Percentiles rank a stretch among this genome's conserved stretches.
Conservation (phyloP, 306 rosid species). For the Abrus precatorius region DNA sequence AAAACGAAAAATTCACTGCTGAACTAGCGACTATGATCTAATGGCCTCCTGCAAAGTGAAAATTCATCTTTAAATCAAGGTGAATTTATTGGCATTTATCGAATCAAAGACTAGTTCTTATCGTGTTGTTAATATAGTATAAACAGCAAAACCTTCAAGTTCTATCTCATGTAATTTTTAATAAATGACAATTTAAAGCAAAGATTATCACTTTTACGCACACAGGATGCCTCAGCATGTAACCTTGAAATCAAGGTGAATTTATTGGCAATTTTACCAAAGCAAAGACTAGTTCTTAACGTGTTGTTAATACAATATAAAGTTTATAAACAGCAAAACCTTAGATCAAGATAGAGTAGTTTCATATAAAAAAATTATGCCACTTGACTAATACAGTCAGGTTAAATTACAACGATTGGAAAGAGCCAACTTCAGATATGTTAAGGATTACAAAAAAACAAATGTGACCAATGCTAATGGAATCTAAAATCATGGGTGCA, state of each 20-base stretch:
- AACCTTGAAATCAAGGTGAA: conserved; percentile 31
- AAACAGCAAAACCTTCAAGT: too few relatives aligned
- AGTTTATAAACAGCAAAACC: background rate
- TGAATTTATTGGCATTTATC: background rate
- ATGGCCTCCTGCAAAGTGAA: conserved; percentile 68
- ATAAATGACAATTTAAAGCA: conserved; percentile 6
- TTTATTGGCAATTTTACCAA: conserved; percentile 5
- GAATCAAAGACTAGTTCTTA: too few relatives aligned
- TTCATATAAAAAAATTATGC: conserved; percentile 55
- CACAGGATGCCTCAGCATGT: background rate
- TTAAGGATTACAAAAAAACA: conserved; percentile 66
- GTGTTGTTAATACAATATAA: conserved; percentile 1
- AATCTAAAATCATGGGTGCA: conserved; percentile 79
- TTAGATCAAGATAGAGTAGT: conserved; percentile 29
- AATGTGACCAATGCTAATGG: conserved; percentile 52
- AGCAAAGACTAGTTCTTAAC: conserved; percentile 13
- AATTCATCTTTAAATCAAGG: conserved; percentile 19
- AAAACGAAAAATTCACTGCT: conserved; percentile 58
- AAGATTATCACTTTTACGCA: background rate
- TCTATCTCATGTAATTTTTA: background rate
- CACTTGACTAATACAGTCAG: conserved; percentile 64
- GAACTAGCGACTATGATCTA: conserved; percentile 80
- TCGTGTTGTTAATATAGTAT: too few relatives aligned
- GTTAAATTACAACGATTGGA: conserved; percentile 75
- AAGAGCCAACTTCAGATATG: conserved; percentile 59